Evolutionary conservation across 768 basidiomycete species (phyloP).

Genomic region (Lactarius evosmus): DNA sequence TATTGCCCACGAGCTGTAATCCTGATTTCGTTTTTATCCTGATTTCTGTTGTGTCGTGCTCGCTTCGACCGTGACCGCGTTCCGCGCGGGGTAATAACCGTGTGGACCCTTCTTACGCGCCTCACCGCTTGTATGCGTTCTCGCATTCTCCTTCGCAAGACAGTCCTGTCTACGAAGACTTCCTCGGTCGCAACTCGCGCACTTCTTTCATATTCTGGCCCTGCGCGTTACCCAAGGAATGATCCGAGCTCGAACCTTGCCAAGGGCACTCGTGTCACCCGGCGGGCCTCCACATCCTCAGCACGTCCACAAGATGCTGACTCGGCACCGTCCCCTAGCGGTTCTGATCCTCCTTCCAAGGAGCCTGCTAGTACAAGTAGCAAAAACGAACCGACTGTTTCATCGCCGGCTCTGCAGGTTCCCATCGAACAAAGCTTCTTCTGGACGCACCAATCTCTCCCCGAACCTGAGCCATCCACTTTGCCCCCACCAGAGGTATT

Average conservation of each 20-base stretch:
- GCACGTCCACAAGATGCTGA: slow-evolving; percentile 22
- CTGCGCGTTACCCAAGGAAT: slow-evolving; percentile 35
- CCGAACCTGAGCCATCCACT: slow-evolving; percentile 36
- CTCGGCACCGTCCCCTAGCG: slow-evolving; percentile 21
- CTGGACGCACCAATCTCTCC: slow-evolving; percentile 50
- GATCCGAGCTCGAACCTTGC: slow-evolving; percentile 27
- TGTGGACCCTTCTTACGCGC: not conserved
- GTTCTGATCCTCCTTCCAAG: not conserved
- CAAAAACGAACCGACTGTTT: slow-evolving; percentile 28
- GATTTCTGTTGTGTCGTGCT: not conserved
- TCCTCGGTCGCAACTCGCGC: slow-evolving; percentile 32
- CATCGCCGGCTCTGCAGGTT: slow-evolving; percentile 43
- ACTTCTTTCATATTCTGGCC: slow-evolving; percentile 33
- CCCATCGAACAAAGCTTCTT: slow-evolving; percentile 55
- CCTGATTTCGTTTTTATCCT: not conserved
- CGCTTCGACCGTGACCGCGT: not conserved
- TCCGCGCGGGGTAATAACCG: not conserved
- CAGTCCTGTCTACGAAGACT: slow-evolving; percentile 35
- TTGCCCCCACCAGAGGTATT: slow-evolving; percentile 75
- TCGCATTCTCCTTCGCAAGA: slow-evolving; percentile 37
- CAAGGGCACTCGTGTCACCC: slow-evolving; percentile 29
- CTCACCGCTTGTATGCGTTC: slow-evolving; percentile 37
- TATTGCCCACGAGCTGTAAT: slow-evolving; percentile 17
- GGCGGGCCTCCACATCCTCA: slow-evolving; percentile 39
- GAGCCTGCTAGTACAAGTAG: slow-evolving; percentile 22